Evolutionary conservation across 176 grass and related monocot genomes (phyloP), one percentile per base, ranked within the genome.

Genomic region (Oryza rufipogon): DNA sequence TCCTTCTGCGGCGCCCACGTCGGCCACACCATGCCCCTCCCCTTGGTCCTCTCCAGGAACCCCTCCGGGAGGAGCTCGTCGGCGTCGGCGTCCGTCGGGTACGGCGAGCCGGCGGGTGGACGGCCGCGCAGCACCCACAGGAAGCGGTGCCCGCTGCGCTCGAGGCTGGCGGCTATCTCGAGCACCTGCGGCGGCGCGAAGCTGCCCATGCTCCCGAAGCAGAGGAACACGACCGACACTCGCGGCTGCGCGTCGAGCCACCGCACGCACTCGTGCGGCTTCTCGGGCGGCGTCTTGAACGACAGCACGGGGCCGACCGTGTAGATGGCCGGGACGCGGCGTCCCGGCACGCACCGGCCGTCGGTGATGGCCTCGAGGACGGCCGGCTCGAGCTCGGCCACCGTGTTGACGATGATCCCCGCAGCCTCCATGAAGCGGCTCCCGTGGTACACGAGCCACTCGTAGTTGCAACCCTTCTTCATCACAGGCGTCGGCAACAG

Each of bases 141-240:
- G 36, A 38, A 38, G 5, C 36, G 36, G 36, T 38, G 36, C 6
- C 36, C 36, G 5, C 36, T 38, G 5, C 5, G 36, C 36, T 38
- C 36, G 0, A 38, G 36, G 36, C 36, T 0, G 4, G 25, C 25
- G 23, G 36, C 36, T 1, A 38, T 1, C 36, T 38, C 5, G 6
- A 38, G 36, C 0, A 38, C 36, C 36, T 38, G 36, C 0, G 36
- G 36, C 6, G 36, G 61, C 0, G 85, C 56, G 82, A 94, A 90
- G 66, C 68, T 74, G 65, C 90, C 92, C 85, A 85, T 86, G 85
- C 92, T 94, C n/a, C 92, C 92, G 70, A 94, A 94, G 68, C 92
- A 94, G 75, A 94, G 83, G 52, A 94, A 77, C 71, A 86, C 81
- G 51, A 94, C 92, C 0, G 92, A 92, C 56, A 16, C 75, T 26